Conservation (phyloP, 768 basidiomycete species). For the Hygrophorus russula region DNA sequence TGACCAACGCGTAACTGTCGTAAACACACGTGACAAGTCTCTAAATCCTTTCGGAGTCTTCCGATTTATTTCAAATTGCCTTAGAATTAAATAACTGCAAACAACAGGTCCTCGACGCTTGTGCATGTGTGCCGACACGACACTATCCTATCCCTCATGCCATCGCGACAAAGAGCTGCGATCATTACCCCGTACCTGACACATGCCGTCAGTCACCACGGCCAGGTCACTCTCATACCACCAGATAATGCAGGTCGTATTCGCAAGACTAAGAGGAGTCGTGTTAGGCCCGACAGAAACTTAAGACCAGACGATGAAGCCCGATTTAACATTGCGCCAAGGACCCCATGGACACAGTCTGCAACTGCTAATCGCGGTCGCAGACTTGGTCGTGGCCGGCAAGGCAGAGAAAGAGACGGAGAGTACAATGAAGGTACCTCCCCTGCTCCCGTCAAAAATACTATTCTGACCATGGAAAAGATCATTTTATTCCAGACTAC, state of each 20-base stretch:
- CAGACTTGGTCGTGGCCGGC: background rate
- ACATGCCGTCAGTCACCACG: constrained; percentile 42
- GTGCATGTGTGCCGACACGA: background rate
- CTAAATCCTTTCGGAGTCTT: too few relatives aligned
- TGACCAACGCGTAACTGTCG: too few relatives aligned
- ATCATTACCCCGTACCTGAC: constrained; percentile 47
- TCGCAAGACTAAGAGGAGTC: constrained; percentile 30
- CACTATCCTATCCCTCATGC: constrained; percentile 29
- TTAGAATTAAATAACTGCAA: too few relatives aligned
- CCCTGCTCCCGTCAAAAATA: background rate
- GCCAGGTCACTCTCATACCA: constrained; percentile 35
- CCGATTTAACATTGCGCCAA: constrained; percentile 31
- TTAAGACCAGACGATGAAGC: constrained; percentile 33
- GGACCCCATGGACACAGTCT: constrained; percentile 15
- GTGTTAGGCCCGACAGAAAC: constrained; percentile 27
- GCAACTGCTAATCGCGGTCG: background rate
- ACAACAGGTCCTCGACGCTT: background rate
- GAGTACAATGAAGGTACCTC: constrained; percentile 6
- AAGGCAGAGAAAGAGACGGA: constrained; percentile 1
- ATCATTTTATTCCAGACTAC: constrained; percentile 46
- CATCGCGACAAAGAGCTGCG: constrained; percentile 30
- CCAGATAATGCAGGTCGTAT: constrained; percentile 40
- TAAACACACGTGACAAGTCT: too few relatives aligned
- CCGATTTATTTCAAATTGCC: too few relatives aligned
- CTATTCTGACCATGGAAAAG: constrained; percentile 18